A percentile compares a stretch with the other conserved stretches of the same genome.
Evolutionary conservation across 352 stramenopile genomes (phyloP).

Genomic region (Phytophthora sansomeana): DNA sequence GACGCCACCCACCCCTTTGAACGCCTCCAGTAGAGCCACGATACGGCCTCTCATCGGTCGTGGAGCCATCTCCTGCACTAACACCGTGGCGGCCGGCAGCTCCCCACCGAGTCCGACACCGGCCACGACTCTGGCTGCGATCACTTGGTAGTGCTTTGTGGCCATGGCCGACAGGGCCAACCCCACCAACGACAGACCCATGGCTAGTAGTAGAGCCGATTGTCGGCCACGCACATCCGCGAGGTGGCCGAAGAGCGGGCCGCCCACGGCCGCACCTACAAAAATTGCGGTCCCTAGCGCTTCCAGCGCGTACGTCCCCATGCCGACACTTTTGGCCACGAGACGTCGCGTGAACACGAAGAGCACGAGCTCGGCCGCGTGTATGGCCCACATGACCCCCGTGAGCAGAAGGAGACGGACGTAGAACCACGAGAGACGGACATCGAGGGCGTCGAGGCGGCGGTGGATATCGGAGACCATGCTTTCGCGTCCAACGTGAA

Average conservation of each 20-base stretch:
- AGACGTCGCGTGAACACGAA: constrained; percentile 47
- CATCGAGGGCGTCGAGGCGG: constrained; percentile 33
- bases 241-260: constrained; percentile 43
- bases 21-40: constrained; percentile 51
- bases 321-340: constrained; percentile 41
- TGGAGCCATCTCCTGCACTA: constrained; percentile 51
- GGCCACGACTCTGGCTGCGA: constrained; percentile 43
- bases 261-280: constrained; percentile 37
- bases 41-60: constrained; percentile 34
- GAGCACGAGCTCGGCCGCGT: constrained; percentile 49
- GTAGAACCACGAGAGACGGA: constrained; percentile 43
- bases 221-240: constrained; percentile 46
- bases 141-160: constrained; percentile 28
- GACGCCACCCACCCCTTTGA: constrained; percentile 45
- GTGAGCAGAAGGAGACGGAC: constrained; percentile 41
- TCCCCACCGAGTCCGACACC: constrained; percentile 51
- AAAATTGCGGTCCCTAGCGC: constrained; percentile 36
- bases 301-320: constrained; percentile 35
- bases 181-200: constrained; percentile 42
- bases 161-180: constrained; percentile 39
- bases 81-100: constrained; percentile 37
- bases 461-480: neutral
- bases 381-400: constrained; percentile 50
- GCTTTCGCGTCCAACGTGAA: neutral
- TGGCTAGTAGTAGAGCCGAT: constrained; percentile 37